phyloP scores from a whole-genome alignment of 805 yeast species.

The Myxozyma monticola region DNA sequence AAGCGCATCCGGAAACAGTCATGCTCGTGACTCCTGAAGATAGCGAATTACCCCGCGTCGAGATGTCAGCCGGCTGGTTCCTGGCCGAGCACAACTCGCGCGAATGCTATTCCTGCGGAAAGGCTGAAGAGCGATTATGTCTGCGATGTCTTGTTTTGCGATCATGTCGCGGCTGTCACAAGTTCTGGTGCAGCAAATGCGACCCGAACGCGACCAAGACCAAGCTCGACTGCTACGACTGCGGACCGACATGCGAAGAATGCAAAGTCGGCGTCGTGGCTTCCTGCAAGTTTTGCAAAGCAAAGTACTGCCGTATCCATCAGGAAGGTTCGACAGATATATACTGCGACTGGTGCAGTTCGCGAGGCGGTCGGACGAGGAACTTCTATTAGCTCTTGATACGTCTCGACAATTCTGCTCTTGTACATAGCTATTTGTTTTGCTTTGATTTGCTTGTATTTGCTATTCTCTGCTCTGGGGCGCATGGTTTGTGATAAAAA shows the following conservation, averaged over 20 bases:
- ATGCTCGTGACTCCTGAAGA: neutral
- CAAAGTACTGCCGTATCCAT: conserved; percentile 27
- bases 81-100: conserved; percentile 16
- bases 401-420: neutral
- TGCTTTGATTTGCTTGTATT: neutral
- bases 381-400: conserved; percentile 1
- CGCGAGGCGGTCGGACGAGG: conserved; percentile 26
- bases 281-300: conserved; percentile 28
- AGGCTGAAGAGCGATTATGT: conserved; percentile 13
- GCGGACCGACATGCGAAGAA: conserved; percentile 29
- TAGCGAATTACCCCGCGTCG: neutral
- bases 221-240: conserved; percentile 28
- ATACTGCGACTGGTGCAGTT: conserved; percentile 31
- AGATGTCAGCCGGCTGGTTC: conserved; percentile 18
- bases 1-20: conserved; percentile 1
- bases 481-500: too few species aligned
- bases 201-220: conserved; percentile 18
- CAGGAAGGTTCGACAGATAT: conserved; percentile 27
- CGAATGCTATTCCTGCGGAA: conserved; percentile 14
- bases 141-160: conserved; percentile 20
- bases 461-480: neutral
- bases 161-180: conserved; percentile 22
- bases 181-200: conserved; percentile 26
- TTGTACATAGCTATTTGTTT: neutral
- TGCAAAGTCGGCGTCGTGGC: conserved; percentile 19